phyloP scores from a whole-genome alignment of 1,284 basidiomycete genomes.

The Ustilago xerochloae region DNA sequence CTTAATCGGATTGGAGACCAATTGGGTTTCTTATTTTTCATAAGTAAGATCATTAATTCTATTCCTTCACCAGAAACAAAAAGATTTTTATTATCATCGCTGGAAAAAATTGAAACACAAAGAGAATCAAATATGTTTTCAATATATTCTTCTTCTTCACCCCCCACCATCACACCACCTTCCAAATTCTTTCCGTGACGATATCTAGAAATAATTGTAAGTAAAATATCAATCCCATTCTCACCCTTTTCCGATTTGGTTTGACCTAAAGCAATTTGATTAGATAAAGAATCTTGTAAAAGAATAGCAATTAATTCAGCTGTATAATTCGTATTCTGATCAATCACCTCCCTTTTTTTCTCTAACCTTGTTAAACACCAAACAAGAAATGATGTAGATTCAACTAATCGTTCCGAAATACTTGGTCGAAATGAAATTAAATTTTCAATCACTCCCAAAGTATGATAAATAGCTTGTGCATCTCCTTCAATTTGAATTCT shows the following conservation, averaged over 20 bases:
- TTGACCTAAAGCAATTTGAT: slow-evolving; percentile 19
- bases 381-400: slow-evolving; percentile 78
- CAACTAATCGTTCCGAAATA: slow-evolving; percentile 75
- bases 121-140: slow-evolving; percentile 92
- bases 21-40: slow-evolving; percentile 85
- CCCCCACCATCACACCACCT: too few species aligned
- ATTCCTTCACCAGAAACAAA: slow-evolving; percentile 86
- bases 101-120: slow-evolving; percentile 78
- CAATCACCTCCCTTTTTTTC: slow-evolving; percentile 3
- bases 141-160: slow-evolving; percentile 95
- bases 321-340: slow-evolving; percentile 69
- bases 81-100: slow-evolving; percentile 9
- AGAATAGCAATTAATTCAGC: slow-evolving; percentile 82
- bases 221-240: slow-evolving; percentile 81
- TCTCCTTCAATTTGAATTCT: slow-evolving; percentile 50
- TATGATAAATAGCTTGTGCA: slow-evolving; percentile 59
- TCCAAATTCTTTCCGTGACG: slow-evolving; percentile 82
- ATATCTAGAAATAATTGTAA: slow-evolving; percentile 79
- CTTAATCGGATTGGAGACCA: slow-evolving; percentile 73
- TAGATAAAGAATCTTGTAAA: slow-evolving; percentile 72
- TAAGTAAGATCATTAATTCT: slow-evolving; percentile 94
- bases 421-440: slow-evolving; percentile 84
- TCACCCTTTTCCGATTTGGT: slow-evolving; percentile 66
- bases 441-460: slow-evolving; percentile 86
- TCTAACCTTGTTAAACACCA: slow-evolving; percentile 81